Evolutionary conservation across 2,329 filamentous ascomycete species (phyloP).

Genomic region (Exophiala xenobiotica): DNA sequence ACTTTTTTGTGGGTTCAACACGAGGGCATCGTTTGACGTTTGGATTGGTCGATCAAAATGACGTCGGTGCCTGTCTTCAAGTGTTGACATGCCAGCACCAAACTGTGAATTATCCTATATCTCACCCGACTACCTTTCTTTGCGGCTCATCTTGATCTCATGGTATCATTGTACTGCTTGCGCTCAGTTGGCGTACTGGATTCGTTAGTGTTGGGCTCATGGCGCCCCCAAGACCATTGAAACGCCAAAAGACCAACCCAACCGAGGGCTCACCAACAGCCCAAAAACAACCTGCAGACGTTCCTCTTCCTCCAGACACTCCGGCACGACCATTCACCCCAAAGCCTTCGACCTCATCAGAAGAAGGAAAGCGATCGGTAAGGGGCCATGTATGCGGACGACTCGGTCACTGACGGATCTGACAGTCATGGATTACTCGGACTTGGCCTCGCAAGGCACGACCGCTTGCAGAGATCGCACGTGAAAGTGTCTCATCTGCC

Average conservation of each 20-base stretch:
- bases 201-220: conserved; percentile 9
- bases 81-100: background rate
- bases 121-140: too few species aligned
- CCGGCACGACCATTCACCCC: conserved; percentile 4
- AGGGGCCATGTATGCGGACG: background rate
- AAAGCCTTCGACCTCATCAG: background rate
- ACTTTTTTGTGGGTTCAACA: background rate
- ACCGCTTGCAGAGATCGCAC: conserved; percentile 50
- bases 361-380: conserved; percentile 19
- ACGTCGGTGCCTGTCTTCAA: background rate
- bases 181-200: background rate
- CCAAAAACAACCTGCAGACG: conserved; percentile 16
- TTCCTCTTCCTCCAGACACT: conserved; percentile 22
- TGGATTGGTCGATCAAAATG: background rate
- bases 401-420: background rate
- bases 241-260: conserved; percentile 30
- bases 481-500: conserved; percentile 49
- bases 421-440: conserved; percentile 43
- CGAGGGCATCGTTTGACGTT: background rate
- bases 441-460: conserved; percentile 51
- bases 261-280: conserved; percentile 5
- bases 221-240: conserved; percentile 28
- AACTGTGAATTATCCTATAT: too few species aligned
- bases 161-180: background rate
- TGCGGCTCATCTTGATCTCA: too few species aligned